phyloP scores from a whole-genome alignment of 2,329 filamentous ascomycete genomes.

The Penicillium sclerotigenum region DNA sequence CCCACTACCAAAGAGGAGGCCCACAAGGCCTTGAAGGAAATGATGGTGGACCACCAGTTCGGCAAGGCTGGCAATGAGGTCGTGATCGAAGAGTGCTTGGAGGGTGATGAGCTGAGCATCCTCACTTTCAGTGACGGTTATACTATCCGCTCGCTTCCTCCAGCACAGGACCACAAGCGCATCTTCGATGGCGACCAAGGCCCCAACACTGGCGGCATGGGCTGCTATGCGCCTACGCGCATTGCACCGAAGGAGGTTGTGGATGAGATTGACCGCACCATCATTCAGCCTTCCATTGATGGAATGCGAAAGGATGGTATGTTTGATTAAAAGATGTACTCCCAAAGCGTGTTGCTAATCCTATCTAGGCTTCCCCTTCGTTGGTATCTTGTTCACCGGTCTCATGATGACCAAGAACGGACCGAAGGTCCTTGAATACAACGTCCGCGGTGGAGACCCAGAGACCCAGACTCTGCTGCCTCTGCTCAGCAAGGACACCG shows the following conservation, averaged over 20 bases:
- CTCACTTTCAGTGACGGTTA: conserved; percentile 89
- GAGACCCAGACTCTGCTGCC: conserved; percentile 85
- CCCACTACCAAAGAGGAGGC: conserved; percentile 79
- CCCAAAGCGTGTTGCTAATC: conserved; percentile 56
- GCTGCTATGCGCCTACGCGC: conserved; percentile 89
- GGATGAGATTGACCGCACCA: conserved; percentile 71
- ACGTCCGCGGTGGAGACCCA: conserved; percentile 87
- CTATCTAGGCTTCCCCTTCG: conserved; percentile 40
- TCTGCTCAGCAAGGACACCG: conserved; percentile 71
- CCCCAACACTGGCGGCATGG: conserved; percentile 96
- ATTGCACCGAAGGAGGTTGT: conserved; percentile 73
- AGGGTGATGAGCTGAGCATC: conserved; percentile 88
- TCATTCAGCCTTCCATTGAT: conserved; percentile 84
- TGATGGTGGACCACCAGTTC: conserved; percentile 87
- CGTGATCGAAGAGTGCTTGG: conserved; percentile 90
- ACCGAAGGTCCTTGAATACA: conserved; percentile 85
- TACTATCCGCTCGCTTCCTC: conserved; percentile 76
- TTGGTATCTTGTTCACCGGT: conserved; percentile 55
- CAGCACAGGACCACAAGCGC: conserved; percentile 95
- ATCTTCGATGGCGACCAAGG: conserved; percentile 87
- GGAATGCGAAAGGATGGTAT: conserved; percentile 77
- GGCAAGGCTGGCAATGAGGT: conserved; percentile 84
- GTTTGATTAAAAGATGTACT: conserved; percentile 65
- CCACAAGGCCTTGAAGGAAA: conserved; percentile 73
- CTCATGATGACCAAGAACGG: conserved; percentile 84